These are phyloP conservation scores for Lojkania enalia DNA, from an alignment of 2,329 filamentous ascomycete genomes.

Conservation along the genomic window DNA sequence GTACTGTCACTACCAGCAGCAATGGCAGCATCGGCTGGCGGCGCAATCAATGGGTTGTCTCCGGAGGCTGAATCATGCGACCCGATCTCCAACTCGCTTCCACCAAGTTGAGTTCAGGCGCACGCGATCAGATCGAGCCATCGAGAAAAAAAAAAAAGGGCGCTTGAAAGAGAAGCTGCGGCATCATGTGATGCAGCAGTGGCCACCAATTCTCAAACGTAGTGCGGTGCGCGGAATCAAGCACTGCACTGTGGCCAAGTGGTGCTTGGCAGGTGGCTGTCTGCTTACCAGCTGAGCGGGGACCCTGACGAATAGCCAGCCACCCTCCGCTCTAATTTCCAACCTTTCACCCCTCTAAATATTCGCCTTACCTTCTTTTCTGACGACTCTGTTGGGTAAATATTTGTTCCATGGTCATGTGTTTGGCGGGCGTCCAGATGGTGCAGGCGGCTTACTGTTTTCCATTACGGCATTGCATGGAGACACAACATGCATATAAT, in stretches of 20 bases:
- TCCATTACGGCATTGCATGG: neutral
- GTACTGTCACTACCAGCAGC: conserved; percentile 31
- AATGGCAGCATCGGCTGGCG: conserved; percentile 32
- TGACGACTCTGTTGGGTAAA: no score
- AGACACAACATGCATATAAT: neutral
- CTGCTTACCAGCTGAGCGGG: conserved; percentile 31
- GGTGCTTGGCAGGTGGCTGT: conserved; percentile 29
- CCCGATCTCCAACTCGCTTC: conserved; percentile 3
- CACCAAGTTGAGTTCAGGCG: conserved; percentile 5
- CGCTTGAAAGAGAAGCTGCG: neutral
- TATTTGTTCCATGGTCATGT: neutral
- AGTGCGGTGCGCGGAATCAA: conserved; percentile 2
- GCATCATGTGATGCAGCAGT: conserved; percentile 5
- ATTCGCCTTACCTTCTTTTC: no score
- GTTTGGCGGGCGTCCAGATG: neutral
- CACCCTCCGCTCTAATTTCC: no score
- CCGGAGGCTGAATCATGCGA: conserved; percentile 26
- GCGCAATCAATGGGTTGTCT: conserved; percentile 40
- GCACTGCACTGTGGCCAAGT: conserved; percentile 8
- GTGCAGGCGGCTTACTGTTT: no score
- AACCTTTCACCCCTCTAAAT: no score
- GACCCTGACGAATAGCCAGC: no score
- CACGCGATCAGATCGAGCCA: neutral
- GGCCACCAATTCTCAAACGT: no score
- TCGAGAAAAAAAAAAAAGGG: neutral